These are phyloP conservation scores for Scutellaria baicalensis DNA, from an alignment of 257 asterid species.

Conservation along the genomic window DNA sequence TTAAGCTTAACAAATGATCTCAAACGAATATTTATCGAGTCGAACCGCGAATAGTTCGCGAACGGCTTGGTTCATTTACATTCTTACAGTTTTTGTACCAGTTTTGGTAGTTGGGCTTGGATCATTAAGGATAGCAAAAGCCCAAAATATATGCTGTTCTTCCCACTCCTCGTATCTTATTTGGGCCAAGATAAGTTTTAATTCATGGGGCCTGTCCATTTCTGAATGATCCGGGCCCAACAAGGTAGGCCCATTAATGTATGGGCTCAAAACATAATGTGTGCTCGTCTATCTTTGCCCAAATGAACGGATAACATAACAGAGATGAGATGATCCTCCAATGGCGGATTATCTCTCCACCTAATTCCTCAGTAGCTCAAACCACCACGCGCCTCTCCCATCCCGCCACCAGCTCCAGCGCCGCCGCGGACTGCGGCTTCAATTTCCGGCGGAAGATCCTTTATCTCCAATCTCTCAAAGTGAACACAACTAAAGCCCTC, in stretches of 20 bases:
- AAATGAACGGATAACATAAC: background rate
- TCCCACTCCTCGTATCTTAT: no score
- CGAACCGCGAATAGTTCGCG: no score
- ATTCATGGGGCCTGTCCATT: background rate
- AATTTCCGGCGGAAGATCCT: constrained; percentile 50
- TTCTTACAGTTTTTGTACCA: no score
- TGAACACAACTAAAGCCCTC: constrained; percentile 58
- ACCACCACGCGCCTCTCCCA: constrained; percentile 10
- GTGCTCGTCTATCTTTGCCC: no score
- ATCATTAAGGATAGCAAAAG: background rate
- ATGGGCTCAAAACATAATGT: background rate
- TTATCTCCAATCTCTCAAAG: constrained; percentile 46
- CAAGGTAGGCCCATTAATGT: no score
- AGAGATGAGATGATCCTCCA: constrained; percentile 47
- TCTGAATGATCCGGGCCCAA: background rate
- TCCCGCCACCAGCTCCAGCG: background rate
- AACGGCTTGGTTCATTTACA: no score
- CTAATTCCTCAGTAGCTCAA: background rate
- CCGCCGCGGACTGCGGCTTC: constrained; percentile 43
- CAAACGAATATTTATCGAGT: no score
- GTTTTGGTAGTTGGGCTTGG: background rate
- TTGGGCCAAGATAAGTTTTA: no score
- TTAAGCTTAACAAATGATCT: no score
- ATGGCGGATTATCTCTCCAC: constrained; percentile 23
- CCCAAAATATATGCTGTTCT: background rate